phyloP scores from a whole-genome alignment of 2,329 filamentous ascomycete species.

The Daldinia sp. region DNA sequence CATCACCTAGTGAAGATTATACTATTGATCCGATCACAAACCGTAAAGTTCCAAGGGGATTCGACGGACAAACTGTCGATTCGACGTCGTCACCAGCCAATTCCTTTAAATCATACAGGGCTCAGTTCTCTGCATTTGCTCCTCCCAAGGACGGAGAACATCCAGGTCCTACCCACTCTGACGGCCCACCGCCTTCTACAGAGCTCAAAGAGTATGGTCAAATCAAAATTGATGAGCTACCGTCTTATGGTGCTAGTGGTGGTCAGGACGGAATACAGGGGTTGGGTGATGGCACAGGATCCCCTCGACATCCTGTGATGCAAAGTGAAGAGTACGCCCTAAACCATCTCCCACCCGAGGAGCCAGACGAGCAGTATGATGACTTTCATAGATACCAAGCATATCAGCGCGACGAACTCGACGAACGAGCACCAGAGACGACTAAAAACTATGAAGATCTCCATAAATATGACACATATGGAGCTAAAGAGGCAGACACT shows the following conservation, averaged over 20 bases:
- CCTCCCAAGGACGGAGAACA: constrained; percentile 40
- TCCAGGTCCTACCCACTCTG: constrained; percentile 49
- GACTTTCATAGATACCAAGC: constrained; percentile 47
- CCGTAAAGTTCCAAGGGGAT: constrained; percentile 58
- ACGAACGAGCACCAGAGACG: constrained; percentile 33
- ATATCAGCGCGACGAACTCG: constrained; percentile 43
- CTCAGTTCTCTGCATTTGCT: constrained; percentile 51
- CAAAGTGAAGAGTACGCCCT: constrained; percentile 51
- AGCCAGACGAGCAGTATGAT: constrained; percentile 49
- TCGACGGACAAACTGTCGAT: constrained; percentile 29
- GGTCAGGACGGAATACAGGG: constrained; percentile 7
- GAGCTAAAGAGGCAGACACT: constrained; percentile 47
- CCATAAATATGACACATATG: constrained; percentile 52
- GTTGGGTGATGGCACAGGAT: constrained; percentile 8
- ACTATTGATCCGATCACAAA: constrained; percentile 72
- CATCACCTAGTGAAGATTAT: constrained; percentile 50
- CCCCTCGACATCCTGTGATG: constrained; percentile 24
- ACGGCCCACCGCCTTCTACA: constrained; percentile 52
- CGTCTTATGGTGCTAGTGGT: constrained; percentile 30
- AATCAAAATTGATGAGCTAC: constrained; percentile 49
- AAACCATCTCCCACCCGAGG: constrained; percentile 51
- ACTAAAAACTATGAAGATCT: constrained; percentile 54
- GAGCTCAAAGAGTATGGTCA: constrained; percentile 55
- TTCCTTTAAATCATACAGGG: constrained; percentile 53
- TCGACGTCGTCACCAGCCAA: constrained; percentile 46